Percentiles rank a stretch among this genome's conserved stretches.
These are phyloP conservation scores for Mucor circinelloides DNA, from an alignment of 371 early-diverging fungal genomes.

Conservation along the genomic window DNA sequence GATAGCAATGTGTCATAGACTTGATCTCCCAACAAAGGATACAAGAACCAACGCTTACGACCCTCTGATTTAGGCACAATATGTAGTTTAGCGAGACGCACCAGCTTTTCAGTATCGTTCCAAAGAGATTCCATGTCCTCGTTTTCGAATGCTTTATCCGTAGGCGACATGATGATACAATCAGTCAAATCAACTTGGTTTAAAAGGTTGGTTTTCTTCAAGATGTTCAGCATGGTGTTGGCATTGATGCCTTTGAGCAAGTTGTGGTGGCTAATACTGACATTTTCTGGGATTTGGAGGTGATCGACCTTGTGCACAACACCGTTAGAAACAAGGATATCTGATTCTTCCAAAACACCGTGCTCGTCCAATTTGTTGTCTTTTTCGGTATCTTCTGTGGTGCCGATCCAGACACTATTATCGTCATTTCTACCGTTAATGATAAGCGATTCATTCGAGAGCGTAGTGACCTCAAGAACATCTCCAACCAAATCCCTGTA, in stretches of 20 bases:
- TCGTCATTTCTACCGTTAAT: conserved; percentile 13
- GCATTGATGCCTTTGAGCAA: conserved; percentile 52
- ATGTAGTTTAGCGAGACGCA: conserved; percentile 48
- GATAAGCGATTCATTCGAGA: conserved; percentile 22
- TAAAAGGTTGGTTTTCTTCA: conserved; percentile 44
- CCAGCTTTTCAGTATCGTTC: conserved; percentile 46
- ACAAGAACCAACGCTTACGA: conserved; percentile 9
- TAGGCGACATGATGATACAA: conserved; percentile 52
- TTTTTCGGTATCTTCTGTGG: neutral
- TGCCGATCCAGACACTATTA: conserved; percentile 12
- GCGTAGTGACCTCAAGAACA: conserved; percentile 14
- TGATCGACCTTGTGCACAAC: conserved; percentile 53
- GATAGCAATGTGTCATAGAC: conserved; percentile 48
- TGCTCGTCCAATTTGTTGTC: conserved; percentile 18
- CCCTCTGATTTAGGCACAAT: conserved; percentile 24
- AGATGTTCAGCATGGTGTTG: conserved; percentile 36
- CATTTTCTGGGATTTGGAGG: conserved; percentile 48
- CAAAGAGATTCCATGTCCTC: conserved; percentile 44
- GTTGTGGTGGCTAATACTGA: conserved; percentile 47
- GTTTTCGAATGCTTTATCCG: conserved; percentile 53
- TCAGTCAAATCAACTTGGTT: conserved; percentile 33
- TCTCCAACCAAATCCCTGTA: conserved; percentile 23
- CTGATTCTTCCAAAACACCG: conserved; percentile 25
- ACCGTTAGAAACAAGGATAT: conserved; percentile 52
- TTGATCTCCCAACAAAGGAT: conserved; percentile 18